Percentiles rank a stretch among this genome's conserved stretches.
phyloP scores from a whole-genome alignment of 495 filamentous ascomycete species.

The Podospora pseudoanserina region DNA sequence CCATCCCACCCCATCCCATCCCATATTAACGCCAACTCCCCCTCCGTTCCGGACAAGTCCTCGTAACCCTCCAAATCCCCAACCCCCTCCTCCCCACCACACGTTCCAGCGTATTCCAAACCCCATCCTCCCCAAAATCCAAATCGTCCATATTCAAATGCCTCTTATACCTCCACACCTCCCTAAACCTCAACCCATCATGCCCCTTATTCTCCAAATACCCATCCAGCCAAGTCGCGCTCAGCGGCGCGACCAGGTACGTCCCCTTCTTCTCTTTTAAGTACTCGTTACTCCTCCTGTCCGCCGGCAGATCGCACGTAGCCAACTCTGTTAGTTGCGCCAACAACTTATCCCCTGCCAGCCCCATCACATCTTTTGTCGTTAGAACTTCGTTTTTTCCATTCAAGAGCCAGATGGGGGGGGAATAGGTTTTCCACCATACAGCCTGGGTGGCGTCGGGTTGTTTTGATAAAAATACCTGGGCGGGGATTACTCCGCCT shows the following conservation, averaged over 20 bases:
- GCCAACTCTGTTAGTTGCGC: slow-evolving; percentile 55
- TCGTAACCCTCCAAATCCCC: slow-evolving; percentile 71
- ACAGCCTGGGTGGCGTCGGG: slow-evolving; percentile 64
- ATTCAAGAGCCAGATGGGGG: slow-evolving; percentile 87
- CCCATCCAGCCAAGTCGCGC: slow-evolving; percentile 66
- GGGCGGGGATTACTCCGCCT: slow-evolving; percentile 82
- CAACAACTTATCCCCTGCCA: slow-evolving; percentile 59
- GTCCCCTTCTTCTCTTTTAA: slow-evolving; percentile 50
- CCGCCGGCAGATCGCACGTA: slow-evolving; percentile 53
- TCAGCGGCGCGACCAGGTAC: slow-evolving; percentile 69
- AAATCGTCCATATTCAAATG: slow-evolving; percentile 93
- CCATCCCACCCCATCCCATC: slow-evolving; percentile 11
- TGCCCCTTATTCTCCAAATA: slow-evolving; percentile 49
- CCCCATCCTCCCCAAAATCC: slow-evolving; percentile 80
- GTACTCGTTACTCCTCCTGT: slow-evolving; percentile 47
- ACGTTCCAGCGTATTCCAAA: slow-evolving; percentile 66
- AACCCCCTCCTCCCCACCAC: slow-evolving; percentile 80
- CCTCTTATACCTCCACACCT: slow-evolving; percentile 65
- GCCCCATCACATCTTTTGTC: slow-evolving; percentile 83
- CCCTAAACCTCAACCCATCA: slow-evolving; percentile 53
- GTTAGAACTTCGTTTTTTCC: slow-evolving; percentile 61
- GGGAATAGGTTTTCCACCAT: slow-evolving; percentile 98
- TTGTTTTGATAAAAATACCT: slow-evolving; percentile 59
- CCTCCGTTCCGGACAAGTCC: slow-evolving; percentile 37
- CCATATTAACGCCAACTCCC: slow-evolving; percentile 5